phyloP scores from a whole-genome alignment of 306 rosid species.

The Acacia acuminata region DNA sequence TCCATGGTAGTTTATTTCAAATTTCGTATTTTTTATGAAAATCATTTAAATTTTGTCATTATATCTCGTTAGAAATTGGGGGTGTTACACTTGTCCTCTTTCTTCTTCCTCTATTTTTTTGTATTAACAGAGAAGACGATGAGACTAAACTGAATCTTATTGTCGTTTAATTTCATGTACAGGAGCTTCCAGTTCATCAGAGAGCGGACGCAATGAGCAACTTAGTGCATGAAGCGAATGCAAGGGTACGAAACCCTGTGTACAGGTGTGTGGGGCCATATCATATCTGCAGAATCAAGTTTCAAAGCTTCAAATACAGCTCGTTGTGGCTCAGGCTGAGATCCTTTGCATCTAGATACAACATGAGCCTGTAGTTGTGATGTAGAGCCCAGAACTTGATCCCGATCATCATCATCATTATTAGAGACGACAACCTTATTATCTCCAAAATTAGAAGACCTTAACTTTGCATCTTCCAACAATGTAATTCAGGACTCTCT shows the following conservation, averaged over 20 bases:
- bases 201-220: slow-evolving; percentile 94
- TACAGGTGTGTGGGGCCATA: slow-evolving; percentile 27
- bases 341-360: slow-evolving; percentile 85
- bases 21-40: too few relatives aligned
- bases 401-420: slow-evolving; percentile 30
- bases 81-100: too few relatives aligned
- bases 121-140: not conserved
- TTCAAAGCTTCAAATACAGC: slow-evolving; percentile 88
- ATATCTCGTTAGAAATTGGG: too few relatives aligned
- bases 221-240: slow-evolving; percentile 87
- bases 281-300: slow-evolving; percentile 81
- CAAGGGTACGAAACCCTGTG: slow-evolving; percentile 87
- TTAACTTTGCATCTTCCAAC: slow-evolving; percentile 51
- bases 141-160: not conserved
- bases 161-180: not conserved
- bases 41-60: too few relatives aligned
- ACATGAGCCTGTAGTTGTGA: slow-evolving; percentile 35
- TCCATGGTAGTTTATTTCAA: too few relatives aligned
- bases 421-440: slow-evolving; percentile 39
- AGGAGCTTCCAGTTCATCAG: slow-evolving; percentile 78
- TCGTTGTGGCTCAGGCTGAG: slow-evolving; percentile 90
- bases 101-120: not conserved
- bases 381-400: slow-evolving; percentile 31
- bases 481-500: slow-evolving; percentile 62
- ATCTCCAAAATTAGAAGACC: slow-evolving; percentile 50